Percentiles rank a stretch among this genome's conserved stretches.
These are phyloP conservation scores for Yamadazyma sp. DNA, from an alignment of 805 yeast species.

Conservation along the genomic window DNA sequence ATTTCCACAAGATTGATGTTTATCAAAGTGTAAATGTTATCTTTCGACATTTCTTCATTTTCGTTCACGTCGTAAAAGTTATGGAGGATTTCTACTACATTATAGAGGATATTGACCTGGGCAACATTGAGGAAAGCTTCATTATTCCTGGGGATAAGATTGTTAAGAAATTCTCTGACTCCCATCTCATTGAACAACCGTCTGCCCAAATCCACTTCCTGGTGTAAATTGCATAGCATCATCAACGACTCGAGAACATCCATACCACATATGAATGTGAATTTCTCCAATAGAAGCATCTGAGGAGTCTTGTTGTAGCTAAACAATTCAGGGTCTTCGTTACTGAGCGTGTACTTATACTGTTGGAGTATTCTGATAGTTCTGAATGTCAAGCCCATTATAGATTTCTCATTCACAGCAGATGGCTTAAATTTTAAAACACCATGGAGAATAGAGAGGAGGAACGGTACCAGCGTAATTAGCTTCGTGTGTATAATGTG, in stretches of 20 bases:
- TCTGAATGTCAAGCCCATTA: slow-evolving; percentile 17
- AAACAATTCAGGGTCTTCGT: slow-evolving; percentile 21
- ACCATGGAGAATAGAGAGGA: slow-evolving; percentile 57
- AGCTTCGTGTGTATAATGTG: slow-evolving; percentile 24
- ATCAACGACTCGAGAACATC: slow-evolving; percentile 56
- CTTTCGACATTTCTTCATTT: slow-evolving; percentile 6
- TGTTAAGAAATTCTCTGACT: slow-evolving; percentile 26
- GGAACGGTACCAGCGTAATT: slow-evolving; percentile 48
- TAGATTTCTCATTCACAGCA: slow-evolving; percentile 47
- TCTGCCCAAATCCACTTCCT: slow-evolving; percentile 1
- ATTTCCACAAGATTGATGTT: slow-evolving; percentile 43
- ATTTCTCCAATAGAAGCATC: slow-evolving; percentile 39
- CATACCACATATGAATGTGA: slow-evolving; percentile 49
- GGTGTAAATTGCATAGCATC: slow-evolving; percentile 4
- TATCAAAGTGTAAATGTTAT: slow-evolving; percentile 28
- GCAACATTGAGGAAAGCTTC: slow-evolving; percentile 35
- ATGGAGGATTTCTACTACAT: slow-evolving; percentile 52
- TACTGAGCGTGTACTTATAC: slow-evolving; percentile 14
- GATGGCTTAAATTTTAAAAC: slow-evolving; percentile 59
- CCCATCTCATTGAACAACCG: slow-evolving; percentile 6
- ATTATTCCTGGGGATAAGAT: slow-evolving; percentile 51
- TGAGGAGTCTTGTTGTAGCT: slow-evolving; percentile 12
- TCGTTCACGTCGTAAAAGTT: slow-evolving; percentile 29
- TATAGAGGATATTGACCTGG: slow-evolving; percentile 51
- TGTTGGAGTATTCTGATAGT: slow-evolving; percentile 19